These are phyloP conservation scores for Pleurotus djamor DNA, from an alignment of 768 basidiomycete species.

Conservation along the genomic window DNA sequence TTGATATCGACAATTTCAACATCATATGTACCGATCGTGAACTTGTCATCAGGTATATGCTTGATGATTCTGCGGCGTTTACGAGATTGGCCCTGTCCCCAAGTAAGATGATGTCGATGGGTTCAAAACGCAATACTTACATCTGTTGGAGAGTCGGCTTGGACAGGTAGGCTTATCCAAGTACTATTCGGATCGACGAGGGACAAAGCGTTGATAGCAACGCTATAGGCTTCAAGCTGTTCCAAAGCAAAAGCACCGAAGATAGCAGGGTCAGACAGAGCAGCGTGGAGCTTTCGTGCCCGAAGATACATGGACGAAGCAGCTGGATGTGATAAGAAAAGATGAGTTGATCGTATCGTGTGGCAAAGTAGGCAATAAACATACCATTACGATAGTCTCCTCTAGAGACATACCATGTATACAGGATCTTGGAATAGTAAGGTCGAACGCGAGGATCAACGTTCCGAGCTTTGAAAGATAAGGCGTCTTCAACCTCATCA, in stretches of 20 bases:
- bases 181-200: conserved; percentile 79
- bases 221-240: conserved; percentile 77
- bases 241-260: conserved; percentile 54
- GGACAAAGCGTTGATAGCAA: conserved; percentile 87
- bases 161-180: conserved; percentile 73
- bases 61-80: conserved; percentile 74
- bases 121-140: conserved; percentile 35
- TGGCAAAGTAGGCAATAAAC: conserved; percentile 21
- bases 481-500: conserved; percentile 82
- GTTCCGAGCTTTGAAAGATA: conserved; percentile 93
- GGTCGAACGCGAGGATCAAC: conserved; percentile 85
- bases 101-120: conserved; percentile 10
- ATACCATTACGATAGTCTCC: conserved; percentile 92
- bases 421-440: conserved; percentile 88
- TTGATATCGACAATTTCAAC: conserved; percentile 76
- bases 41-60: conserved; percentile 77
- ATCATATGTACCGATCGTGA: conserved; percentile 58
- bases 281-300: conserved; percentile 70
- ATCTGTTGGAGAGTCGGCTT: conserved; percentile 42
- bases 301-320: conserved; percentile 93
- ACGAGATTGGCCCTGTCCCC: conserved; percentile 41
- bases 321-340: conserved; percentile 43
- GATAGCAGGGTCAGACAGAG: conserved; percentile 38
- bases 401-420: conserved; percentile 86
- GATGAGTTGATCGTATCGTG: conserved; percentile 1